Percentiles rank a stretch among this genome's conserved stretches.
phyloP scores from a whole-genome alignment of 345 rosid species.

The Sapria himalayana region DNA sequence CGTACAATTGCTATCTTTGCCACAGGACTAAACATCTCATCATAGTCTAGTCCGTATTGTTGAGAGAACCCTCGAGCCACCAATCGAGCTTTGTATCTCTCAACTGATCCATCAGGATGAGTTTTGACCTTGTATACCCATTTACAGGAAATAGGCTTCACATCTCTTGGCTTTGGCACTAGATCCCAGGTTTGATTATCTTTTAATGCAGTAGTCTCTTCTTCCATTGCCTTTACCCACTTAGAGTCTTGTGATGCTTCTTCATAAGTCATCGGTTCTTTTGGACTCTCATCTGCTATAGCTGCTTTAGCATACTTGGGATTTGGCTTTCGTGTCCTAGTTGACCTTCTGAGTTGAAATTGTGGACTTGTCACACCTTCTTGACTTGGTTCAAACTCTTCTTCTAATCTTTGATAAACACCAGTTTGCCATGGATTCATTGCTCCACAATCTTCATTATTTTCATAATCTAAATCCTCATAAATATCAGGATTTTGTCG shows the following conservation, averaged over 20 bases:
- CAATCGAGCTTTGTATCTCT: background rate
- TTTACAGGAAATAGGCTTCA: background rate
- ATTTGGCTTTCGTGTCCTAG: too few species aligned
- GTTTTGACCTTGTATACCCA: background rate
- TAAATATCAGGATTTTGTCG: too few species aligned
- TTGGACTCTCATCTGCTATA: background rate
- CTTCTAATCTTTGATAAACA: too few species aligned
- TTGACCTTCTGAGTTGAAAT: too few species aligned
- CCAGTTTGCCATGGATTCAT: too few species aligned
- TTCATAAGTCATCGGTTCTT: background rate
- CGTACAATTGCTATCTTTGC: background rate
- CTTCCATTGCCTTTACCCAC: background rate
- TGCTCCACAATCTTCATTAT: too few species aligned
- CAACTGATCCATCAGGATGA: background rate
- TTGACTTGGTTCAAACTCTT: too few species aligned
- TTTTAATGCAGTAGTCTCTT: background rate
- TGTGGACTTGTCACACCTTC: too few species aligned
- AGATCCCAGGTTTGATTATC: slow-evolving; percentile 2
- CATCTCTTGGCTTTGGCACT: background rate
- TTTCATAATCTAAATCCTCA: too few species aligned
- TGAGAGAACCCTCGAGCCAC: background rate
- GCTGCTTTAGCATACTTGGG: background rate
- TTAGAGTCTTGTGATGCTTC: background rate
- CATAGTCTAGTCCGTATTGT: slow-evolving; percentile 1
- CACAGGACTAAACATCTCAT: background rate